Evolutionary conservation across 805 yeast species (phyloP).

Genomic region (Candida cerambycidarum): DNA sequence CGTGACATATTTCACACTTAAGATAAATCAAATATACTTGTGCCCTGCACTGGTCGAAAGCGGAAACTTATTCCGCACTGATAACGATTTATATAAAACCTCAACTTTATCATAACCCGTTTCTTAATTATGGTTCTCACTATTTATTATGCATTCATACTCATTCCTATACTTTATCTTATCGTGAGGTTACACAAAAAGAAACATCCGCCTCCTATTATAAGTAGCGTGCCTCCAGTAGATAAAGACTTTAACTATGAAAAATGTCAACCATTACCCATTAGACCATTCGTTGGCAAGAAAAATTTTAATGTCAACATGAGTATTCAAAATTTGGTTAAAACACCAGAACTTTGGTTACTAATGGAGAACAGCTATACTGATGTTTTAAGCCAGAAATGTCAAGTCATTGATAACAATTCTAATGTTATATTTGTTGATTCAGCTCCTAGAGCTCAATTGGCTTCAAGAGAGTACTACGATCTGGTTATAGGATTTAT

Average conservation of each 20-base stretch:
- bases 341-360: slow-evolving; percentile 54
- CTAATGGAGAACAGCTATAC: slow-evolving; percentile 60
- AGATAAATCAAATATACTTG: no score
- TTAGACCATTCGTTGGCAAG: slow-evolving; percentile 39
- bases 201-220: slow-evolving; percentile 1
- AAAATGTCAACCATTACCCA: slow-evolving; percentile 39
- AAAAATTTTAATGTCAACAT: slow-evolving; percentile 35
- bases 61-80: background rate
- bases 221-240: slow-evolving; percentile 21
- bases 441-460: slow-evolving; percentile 16
- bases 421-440: slow-evolving; percentile 30
- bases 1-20: no score
- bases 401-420: slow-evolving; percentile 23
- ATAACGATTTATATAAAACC: slow-evolving; percentile 3
- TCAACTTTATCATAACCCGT: no score
- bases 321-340: slow-evolving; percentile 30
- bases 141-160: no score
- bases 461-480: slow-evolving; percentile 52
- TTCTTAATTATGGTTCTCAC: no score
- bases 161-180: background rate
- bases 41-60: no score
- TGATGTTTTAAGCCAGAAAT: slow-evolving; percentile 11
- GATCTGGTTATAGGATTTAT: slow-evolving; percentile 40
- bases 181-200: background rate
- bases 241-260: slow-evolving; percentile 44